Conservation (phyloP, 1,139 yeast genomes). For the Saccharomyces hybrid region DNA sequence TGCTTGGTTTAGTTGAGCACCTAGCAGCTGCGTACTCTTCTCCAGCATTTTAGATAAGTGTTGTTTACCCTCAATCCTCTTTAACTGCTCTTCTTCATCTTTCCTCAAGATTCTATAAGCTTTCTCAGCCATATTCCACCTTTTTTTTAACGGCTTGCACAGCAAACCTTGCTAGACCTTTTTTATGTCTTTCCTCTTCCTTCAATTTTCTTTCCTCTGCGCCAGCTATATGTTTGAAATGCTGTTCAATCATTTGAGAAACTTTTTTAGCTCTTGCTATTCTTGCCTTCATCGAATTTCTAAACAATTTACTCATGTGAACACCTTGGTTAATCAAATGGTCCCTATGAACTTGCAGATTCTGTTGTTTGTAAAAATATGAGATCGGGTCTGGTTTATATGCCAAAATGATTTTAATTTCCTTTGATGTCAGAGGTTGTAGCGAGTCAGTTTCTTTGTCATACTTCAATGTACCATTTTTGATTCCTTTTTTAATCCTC, state of each 20-base stretch:
- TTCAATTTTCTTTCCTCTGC: slow-evolving; percentile 76
- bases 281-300: slow-evolving; percentile 59
- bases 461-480: slow-evolving; percentile 41
- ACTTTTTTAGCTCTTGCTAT: slow-evolving; percentile 63
- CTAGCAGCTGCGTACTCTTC: slow-evolving; percentile 82
- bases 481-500: slow-evolving; percentile 49
- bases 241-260: slow-evolving; percentile 76
- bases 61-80: slow-evolving; percentile 72
- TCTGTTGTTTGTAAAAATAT: slow-evolving; percentile 29
- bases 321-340: slow-evolving; percentile 71
- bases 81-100: slow-evolving; percentile 59
- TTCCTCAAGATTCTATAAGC: slow-evolving; percentile 52
- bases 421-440: slow-evolving; percentile 39
- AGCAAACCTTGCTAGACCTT: slow-evolving; percentile 67
- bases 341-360: slow-evolving; percentile 56
- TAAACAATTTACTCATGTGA: slow-evolving; percentile 62
- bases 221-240: slow-evolving; percentile 78
- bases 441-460: slow-evolving; percentile 40
- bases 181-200: slow-evolving; percentile 61
- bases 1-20: slow-evolving; percentile 57
- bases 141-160: slow-evolving; percentile 78
- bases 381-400: slow-evolving; percentile 28
- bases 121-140: slow-evolving; percentile 87
- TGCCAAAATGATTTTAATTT: slow-evolving; percentile 37
- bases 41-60: slow-evolving; percentile 84